Conservation (phyloP, 257 asterid genomes). For the Cinchona pubescens region DNA sequence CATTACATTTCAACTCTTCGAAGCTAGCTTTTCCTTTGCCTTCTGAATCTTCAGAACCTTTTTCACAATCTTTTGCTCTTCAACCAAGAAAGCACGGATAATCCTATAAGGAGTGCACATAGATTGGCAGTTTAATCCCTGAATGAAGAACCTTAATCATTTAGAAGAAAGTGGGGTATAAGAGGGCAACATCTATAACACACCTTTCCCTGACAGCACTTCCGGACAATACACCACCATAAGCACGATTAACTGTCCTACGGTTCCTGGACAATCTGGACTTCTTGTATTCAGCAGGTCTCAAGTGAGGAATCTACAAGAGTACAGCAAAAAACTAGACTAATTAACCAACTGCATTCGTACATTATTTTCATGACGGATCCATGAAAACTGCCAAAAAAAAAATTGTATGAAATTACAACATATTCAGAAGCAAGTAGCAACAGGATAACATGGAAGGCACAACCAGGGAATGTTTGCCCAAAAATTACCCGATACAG, state of each 20-base stretch:
- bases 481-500: not conserved
- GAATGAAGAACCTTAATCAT: not conserved
- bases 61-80: constrained; percentile 70
- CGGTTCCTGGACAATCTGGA: constrained; percentile 64
- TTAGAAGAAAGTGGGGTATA: not conserved
- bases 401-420: not conserved
- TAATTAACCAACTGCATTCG: not conserved
- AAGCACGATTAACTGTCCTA: constrained; percentile 73
- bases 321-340: constrained; percentile 14
- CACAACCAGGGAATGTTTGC: not conserved
- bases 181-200: not conserved
- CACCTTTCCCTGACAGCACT: constrained; percentile 70
- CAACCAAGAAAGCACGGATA: constrained; percentile 70
- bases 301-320: constrained; percentile 61
- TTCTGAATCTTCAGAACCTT: constrained; percentile 72
- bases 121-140: not conserved
- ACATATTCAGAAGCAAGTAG: not conserved
- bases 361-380: not conserved
- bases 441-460: not conserved
- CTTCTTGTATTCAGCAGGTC: constrained; percentile 78
- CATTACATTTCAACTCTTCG: constrained; percentile 41
- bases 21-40: constrained; percentile 50
- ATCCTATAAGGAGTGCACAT: constrained; percentile 34
- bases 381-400: not conserved
- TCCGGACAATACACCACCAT: constrained; percentile 71